Evolutionary conservation across 2,329 filamentous ascomycete genomes (phyloP), one percentile per base, ranked within the genome.

Genomic region (Ophiostoma triangulosporum): DNA sequence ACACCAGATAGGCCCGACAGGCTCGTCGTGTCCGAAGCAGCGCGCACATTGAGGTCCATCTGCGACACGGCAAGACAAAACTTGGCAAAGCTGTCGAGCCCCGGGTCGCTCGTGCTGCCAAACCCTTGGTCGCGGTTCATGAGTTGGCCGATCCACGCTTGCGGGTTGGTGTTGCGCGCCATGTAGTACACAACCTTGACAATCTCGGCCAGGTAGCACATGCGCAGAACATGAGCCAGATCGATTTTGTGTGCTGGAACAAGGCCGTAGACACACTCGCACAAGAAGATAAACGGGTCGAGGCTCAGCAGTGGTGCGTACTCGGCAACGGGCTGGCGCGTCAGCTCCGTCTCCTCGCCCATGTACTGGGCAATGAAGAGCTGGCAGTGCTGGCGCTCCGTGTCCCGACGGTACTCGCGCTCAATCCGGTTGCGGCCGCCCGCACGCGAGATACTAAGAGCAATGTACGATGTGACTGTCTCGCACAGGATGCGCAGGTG

Each of bases 151-250:
- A 77, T 62, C 73, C 75, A 82, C 52, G 66, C 68, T 6, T 70
- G 66, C 3, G 69, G 64, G 0, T 76, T 70, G 48, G 80, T 73
- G 62, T 78, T 79, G 49, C 72, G 73, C 24, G 73, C 72, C 64
- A 81, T 73, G 61, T 78, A 73, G 57, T 74, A 75, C 15, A 88
- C 76, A 6, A 89, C 82, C 68, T 95, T 94, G 56, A 94, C 81
- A 54, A 98, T 81, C 68, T 98, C 93, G 3, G 88, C 88, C 53
- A 95, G 75, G 64, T 95, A 96, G 69, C 89, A 96, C 46, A 97
- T 72, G 35, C 85, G 82, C 50, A 97, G 69, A 51, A 97, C 67
- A 65, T 95, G 86, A 38, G 83, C 78, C 40, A 94, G 80, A 53
- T 94, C 86, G 36, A 87, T 75, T 38, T 78, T 73, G 27, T 88